phyloP scores from a whole-genome alignment of 345 rosid species.

The Pistacia atlantica region DNA sequence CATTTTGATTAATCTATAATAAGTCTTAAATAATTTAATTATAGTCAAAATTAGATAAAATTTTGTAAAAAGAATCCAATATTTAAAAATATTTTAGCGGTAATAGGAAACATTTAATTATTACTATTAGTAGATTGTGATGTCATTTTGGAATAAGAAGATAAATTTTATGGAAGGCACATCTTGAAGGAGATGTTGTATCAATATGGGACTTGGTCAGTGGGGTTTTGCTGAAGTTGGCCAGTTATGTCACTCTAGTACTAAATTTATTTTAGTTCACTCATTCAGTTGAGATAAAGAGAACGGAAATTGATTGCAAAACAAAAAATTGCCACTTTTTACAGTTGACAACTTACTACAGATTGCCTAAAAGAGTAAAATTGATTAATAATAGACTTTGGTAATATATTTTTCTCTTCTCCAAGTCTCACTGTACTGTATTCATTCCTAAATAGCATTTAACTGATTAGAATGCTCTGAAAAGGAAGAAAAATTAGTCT shows the following conservation, averaged over 20 bases:
- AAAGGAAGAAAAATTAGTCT: neutral
- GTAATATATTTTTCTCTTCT: too few species aligned
- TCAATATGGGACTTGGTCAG: neutral
- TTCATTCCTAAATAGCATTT: neutral
- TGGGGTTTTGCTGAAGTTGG: neutral
- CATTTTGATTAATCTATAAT: too few species aligned
- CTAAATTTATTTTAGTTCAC: too few species aligned
- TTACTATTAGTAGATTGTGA: neutral
- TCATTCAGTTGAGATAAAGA: too few species aligned
- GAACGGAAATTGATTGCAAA: neutral
- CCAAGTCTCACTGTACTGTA: neutral
- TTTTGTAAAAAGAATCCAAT: too few species aligned
- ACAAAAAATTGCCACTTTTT: neutral
- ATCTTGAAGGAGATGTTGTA: neutral
- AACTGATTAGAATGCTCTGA: neutral
- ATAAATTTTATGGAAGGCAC: neutral
- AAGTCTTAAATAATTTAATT: too few species aligned
- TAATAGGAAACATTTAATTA: too few species aligned
- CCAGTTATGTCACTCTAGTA: neutral
- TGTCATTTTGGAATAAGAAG: neutral
- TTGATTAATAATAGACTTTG: too few species aligned
- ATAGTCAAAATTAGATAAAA: too few species aligned
- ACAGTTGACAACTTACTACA: neutral
- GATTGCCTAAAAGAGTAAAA: too few species aligned
- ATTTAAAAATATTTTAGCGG: too few species aligned